Conservation (phyloP, 2,329 filamentous ascomycete genomes). For the Pezicula carpinea region DNA sequence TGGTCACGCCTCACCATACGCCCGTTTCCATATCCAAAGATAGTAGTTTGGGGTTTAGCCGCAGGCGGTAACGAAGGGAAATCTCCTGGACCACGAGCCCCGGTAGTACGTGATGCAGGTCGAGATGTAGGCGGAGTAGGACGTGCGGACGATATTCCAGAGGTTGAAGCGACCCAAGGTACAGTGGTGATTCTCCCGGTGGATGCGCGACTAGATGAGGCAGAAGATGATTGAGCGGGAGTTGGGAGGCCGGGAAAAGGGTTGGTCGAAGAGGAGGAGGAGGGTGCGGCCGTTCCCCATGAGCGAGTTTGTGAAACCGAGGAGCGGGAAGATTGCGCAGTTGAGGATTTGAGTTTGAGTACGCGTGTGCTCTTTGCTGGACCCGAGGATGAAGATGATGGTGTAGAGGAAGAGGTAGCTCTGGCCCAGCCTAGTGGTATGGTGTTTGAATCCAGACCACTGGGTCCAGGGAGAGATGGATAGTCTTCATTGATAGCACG, state of each 20-base stretch:
- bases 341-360: conserved; percentile 64
- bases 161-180: conserved; percentile 28
- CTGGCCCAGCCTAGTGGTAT: conserved; percentile 26
- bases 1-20: conserved; percentile 48
- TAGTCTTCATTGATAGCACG: conserved; percentile 95
- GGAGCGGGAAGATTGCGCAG: conserved; percentile 61
- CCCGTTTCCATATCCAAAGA: conserved; percentile 56
- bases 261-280: conserved; percentile 30
- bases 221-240: conserved; percentile 15
- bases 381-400: conserved; percentile 31
- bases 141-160: conserved; percentile 29
- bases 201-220: conserved; percentile 1
- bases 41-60: conserved; percentile 60
- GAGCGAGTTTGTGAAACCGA: conserved; percentile 51
- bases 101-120: conserved; percentile 27
- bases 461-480: conserved; percentile 74
- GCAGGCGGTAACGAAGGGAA: conserved; percentile 83
- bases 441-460: conserved; percentile 55
- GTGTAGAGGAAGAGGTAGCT: conserved; percentile 10
- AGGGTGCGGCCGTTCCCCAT: conserved; percentile 39
- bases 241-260: conserved; percentile 40
- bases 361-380: conserved; percentile 52
- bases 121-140: conserved; percentile 18
- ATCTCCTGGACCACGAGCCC: conserved; percentile 37
- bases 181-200: conserved; percentile 26